Base-by-base conservation (phyloP, 768 basidiomycete species). In the Mycena pura region DNA sequence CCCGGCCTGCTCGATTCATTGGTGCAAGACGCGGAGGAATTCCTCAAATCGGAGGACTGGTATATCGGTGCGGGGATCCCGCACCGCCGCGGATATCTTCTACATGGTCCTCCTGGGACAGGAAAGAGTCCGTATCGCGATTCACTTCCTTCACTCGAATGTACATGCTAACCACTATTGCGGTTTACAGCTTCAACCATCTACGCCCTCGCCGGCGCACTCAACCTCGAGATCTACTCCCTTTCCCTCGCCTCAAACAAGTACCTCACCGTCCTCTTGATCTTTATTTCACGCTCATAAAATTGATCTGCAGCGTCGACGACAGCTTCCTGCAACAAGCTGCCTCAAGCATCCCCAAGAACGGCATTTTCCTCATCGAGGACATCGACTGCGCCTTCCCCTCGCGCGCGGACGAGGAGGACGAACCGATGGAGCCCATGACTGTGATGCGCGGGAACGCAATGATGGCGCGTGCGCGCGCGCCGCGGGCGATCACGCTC, bases 221-320 rank as follows among this genome's bases (percentile, higher is more conserved):
- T 96, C 10, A 85, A 87, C 5, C 80, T 96, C n/a, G 92, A 95
- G 73, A 93, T 96, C 54, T 95, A 92, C 68, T 76, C 83, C 1
- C 67, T 88, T 14, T 84, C 84, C 0, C 73, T 87, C 0, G 78
- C 84, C 1, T 78, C 83, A 9, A 70, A 72, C 40, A 75, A 75
- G 83, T 85, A 68, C 32, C 80, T 72, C 31, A 34, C 47, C 36
- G 34, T 43, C 32, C n/a, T n/a, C 13, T n/a, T 38, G 22, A 24
- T 21, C 54, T 2, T 10, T 28, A 7, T 22, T 45, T 27, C 1
- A n/a, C 6, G 6, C 21, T 22, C 14, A n/a, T 27, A 40, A 34
- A 11, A 21, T 29, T 55, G 21, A 40, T 5, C 3, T 24, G 49
- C 47, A 68, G 66, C 21, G 66, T 78, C 22, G 72, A 75, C 60